phyloP scores from a whole-genome alignment of 768 basidiomycete genomes.

The Filobasidium floriforme region DNA sequence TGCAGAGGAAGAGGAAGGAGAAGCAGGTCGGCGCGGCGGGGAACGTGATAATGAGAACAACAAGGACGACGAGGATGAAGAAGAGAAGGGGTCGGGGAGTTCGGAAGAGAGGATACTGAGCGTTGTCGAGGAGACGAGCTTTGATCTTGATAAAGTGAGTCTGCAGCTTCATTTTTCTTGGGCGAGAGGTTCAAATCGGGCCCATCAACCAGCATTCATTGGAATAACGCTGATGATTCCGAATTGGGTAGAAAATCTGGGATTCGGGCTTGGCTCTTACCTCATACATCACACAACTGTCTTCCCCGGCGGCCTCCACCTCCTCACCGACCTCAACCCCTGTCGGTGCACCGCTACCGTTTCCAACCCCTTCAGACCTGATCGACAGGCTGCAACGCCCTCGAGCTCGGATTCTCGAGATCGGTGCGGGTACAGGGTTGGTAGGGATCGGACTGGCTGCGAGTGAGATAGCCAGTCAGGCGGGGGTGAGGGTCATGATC shows the following conservation, averaged over 20 bases:
- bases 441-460: slow-evolving; percentile 57
- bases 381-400: neutral
- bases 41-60: too few species aligned
- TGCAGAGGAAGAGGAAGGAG: too few species aligned
- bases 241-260: slow-evolving; percentile 77
- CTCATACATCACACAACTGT: slow-evolving; percentile 57
- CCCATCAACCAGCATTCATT: too few species aligned
- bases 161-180: too few species aligned
- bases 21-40: too few species aligned
- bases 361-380: neutral
- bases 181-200: too few species aligned
- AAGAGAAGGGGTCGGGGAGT: slow-evolving; percentile 20
- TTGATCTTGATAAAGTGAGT: slow-evolving; percentile 84
- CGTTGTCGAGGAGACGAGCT: slow-evolving; percentile 73
- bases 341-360: neutral
- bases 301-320: neutral
- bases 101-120: slow-evolving; percentile 45
- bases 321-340: too few species aligned
- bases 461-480: neutral
- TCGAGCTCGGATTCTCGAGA: slow-evolving; percentile 53
- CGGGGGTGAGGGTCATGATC: slow-evolving; percentile 42
- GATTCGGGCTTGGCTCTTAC: slow-evolving; percentile 83
- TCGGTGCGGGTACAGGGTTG: slow-evolving; percentile 78
- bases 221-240: neutral
- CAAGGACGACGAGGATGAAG: slow-evolving; percentile 2